A percentile compares a stretch with the other conserved stretches of the same genome.
Evolutionary conservation across 352 stramenopile species (phyloP).

Genomic region (Phytophthora citrophthora): DNA sequence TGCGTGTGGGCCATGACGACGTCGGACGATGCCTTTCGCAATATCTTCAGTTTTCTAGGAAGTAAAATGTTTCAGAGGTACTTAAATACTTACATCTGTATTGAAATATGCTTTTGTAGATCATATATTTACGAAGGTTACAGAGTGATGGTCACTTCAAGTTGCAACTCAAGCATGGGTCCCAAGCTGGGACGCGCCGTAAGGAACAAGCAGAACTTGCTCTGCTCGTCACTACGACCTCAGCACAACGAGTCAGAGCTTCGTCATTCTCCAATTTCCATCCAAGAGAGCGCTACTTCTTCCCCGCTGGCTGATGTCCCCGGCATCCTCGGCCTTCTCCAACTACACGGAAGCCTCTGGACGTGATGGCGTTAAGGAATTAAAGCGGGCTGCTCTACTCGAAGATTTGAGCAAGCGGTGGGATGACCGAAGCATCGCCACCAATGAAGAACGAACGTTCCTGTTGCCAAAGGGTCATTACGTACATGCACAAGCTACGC

Average conservation of each 20-base stretch:
- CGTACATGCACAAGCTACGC: not conserved
- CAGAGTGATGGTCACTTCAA: conserved; percentile 13
- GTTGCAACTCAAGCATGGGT: not conserved
- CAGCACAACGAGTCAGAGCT: conserved; percentile 6
- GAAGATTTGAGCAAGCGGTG: conserved; percentile 23
- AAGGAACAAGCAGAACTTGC: conserved; percentile 13
- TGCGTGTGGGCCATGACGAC: conserved; percentile 1
- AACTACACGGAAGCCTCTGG: conserved; percentile 14
- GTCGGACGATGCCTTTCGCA: too few species aligned
- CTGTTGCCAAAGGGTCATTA: conserved; percentile 20
- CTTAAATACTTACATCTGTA: not conserved
- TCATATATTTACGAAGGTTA: not conserved
- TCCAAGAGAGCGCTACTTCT: conserved; percentile 2
- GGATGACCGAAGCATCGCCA: conserved; percentile 4
- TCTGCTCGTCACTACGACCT: not conserved
- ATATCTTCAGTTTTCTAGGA: too few species aligned
- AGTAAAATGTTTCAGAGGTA: too few species aligned
- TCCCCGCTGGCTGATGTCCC: conserved; percentile 27
- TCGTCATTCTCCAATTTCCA: conserved; percentile 36
- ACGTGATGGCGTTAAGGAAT: conserved; percentile 1
- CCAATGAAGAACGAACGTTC: conserved; percentile 18
- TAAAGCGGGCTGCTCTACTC: conserved; percentile 21
- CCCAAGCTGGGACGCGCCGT: conserved; percentile 25
- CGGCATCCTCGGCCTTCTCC: conserved; percentile 20
- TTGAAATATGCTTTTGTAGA: too few species aligned